Evolutionary conservation across 2,329 filamentous ascomycete genomes (phyloP).

Genomic region (Catunica adiposa): DNA sequence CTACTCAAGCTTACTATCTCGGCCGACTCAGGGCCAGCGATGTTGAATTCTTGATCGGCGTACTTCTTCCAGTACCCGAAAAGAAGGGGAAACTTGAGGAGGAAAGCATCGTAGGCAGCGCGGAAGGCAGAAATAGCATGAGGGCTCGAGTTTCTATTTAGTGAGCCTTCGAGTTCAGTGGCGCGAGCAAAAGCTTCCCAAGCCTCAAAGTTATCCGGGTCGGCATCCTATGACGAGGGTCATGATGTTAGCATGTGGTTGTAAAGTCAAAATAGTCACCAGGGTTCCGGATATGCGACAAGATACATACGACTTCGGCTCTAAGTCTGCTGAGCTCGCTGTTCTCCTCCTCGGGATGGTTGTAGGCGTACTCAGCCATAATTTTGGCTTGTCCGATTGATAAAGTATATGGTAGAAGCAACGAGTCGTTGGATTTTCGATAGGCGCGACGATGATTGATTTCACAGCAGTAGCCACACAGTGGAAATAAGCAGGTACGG

Average conservation of each 20-base stretch:
- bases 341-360: slow-evolving; percentile 52
- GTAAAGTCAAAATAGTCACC: neutral
- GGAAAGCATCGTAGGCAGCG: slow-evolving; percentile 78
- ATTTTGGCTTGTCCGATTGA: neutral
- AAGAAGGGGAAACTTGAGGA: slow-evolving; percentile 83
- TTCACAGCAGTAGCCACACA: neutral
- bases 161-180: slow-evolving; percentile 78
- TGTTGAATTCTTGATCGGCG: slow-evolving; percentile 91
- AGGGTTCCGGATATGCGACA: neutral
- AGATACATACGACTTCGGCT: slow-evolving; percentile 53
- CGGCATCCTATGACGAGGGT: slow-evolving; percentile 32
- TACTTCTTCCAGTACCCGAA: slow-evolving; percentile 99
- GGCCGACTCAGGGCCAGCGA: slow-evolving; percentile 88
- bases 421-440: neutral
- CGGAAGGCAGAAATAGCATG: slow-evolving; percentile 78
- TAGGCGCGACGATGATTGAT: neutral
- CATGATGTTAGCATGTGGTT: neutral
- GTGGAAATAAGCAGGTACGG: neutral
- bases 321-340: slow-evolving; percentile 66
- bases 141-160: slow-evolving; percentile 92
- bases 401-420: neutral
- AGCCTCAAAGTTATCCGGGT: slow-evolving; percentile 79
- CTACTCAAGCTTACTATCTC: slow-evolving; percentile 55
- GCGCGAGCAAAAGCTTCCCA: slow-evolving; percentile 87
- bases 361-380: slow-evolving; percentile 12